phyloP scores from a whole-genome alignment of 768 basidiomycete species.

The Candolleomyces eurysporus region DNA sequence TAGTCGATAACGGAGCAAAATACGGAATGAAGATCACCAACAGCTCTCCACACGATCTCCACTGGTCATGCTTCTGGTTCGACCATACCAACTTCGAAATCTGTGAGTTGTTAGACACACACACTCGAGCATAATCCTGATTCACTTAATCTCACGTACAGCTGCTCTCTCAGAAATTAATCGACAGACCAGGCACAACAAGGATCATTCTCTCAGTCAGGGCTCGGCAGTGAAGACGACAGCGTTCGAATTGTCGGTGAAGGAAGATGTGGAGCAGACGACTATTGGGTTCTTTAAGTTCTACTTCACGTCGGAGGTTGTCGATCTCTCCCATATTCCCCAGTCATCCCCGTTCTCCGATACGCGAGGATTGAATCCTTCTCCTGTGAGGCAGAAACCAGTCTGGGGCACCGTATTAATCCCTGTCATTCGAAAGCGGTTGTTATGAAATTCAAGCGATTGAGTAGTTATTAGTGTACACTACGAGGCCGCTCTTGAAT shows the following conservation, averaged over 20 bases:
- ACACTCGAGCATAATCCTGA: conserved; percentile 14
- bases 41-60: conserved; percentile 11
- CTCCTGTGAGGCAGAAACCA: no score
- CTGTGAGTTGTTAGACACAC: conserved; percentile 17
- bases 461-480: no score
- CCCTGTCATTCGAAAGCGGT: not conserved
- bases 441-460: no score
- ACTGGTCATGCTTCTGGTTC: not conserved
- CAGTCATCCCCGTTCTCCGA: not conserved
- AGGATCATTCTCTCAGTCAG: conserved; percentile 21
- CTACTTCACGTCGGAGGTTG: conserved; percentile 15
- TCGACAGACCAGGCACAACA: conserved; percentile 5
- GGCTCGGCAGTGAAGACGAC: conserved; percentile 26
- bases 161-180: conserved; percentile 25
- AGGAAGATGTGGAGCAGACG: conserved; percentile 17
- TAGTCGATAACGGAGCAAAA: conserved; percentile 2
- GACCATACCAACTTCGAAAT: conserved; percentile 15
- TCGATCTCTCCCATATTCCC: conserved; percentile 9
- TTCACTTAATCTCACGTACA: conserved; percentile 12
- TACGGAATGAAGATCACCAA: conserved; percentile 30
- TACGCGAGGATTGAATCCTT: not conserved
- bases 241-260: conserved; percentile 28
- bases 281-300: conserved; percentile 44
- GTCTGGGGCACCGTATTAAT: not conserved
- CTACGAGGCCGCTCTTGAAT: no score